A percentile compares a stretch with the other conserved stretches of the same genome.
These are phyloP conservation scores for Emmonsiellopsis sp. DNA, from an alignment of 2,329 filamentous ascomycete species.

Conservation along the genomic window DNA sequence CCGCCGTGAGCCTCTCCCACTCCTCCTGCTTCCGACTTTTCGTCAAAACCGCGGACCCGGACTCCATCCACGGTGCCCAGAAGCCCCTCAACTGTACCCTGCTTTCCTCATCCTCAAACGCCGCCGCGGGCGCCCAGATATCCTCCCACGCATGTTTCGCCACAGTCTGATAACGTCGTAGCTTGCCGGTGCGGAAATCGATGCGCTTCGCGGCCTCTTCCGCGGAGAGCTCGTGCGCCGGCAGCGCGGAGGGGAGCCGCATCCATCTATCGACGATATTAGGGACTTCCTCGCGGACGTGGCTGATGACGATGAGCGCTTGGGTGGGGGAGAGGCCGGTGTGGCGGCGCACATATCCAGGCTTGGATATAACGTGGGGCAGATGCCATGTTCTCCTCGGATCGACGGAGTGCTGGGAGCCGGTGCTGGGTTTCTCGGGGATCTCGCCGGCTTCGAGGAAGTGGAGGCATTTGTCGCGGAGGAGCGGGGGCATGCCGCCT, in stretches of 20 bases:
- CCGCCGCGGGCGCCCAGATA: slow-evolving; percentile 7
- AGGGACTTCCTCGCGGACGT: slow-evolving; percentile 83
- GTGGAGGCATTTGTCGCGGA: slow-evolving; percentile 76
- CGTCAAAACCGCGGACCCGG: neutral
- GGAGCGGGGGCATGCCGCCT: slow-evolving; percentile 69
- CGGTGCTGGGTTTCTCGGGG: slow-evolving; percentile 17
- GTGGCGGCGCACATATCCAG: slow-evolving; percentile 10
- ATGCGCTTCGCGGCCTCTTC: neutral
- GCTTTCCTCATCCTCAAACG: neutral
- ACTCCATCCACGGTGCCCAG: neutral
- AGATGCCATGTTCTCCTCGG: slow-evolving; percentile 6
- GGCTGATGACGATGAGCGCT: slow-evolving; percentile 84
- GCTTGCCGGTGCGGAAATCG: slow-evolving; percentile 6
- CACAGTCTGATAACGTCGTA: slow-evolving; percentile 6
- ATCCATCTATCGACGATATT: slow-evolving; percentile 75
- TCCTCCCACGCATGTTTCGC: slow-evolving; percentile 9
- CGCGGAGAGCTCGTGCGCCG: neutral
- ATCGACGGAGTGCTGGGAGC: slow-evolving; percentile 6
- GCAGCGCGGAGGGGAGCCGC: slow-evolving; percentile 48
- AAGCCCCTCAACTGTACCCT: neutral
- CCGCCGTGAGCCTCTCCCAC: neutral
- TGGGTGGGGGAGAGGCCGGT: slow-evolving; percentile 59
- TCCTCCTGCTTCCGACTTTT: neutral
- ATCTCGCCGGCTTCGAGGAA: slow-evolving; percentile 62
- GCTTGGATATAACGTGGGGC: neutral